phyloP scores from a whole-genome alignment of 192 early-diverging fungal genomes.

The Coemansia guatemalensis region DNA sequence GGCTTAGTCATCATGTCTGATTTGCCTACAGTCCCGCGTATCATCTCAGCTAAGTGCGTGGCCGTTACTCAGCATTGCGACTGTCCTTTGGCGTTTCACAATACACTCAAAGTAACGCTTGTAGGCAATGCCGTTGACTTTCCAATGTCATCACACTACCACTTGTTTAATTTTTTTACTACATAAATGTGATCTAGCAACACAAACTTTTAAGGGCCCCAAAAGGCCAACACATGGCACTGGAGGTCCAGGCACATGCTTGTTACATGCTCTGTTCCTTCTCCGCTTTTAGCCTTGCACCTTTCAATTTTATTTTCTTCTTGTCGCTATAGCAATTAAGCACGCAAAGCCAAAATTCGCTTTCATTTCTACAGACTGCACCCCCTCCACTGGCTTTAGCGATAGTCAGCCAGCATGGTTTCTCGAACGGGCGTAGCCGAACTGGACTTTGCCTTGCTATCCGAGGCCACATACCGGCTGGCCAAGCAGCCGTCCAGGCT shows the following conservation, averaged over 20 bases:
- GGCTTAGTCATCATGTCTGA: slow-evolving; percentile 21
- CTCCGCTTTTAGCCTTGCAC: not conserved
- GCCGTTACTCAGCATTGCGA: too few relatives aligned
- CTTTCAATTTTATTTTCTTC: slow-evolving; percentile 1
- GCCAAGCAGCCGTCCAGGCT: slow-evolving; percentile 25
- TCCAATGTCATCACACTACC: too few relatives aligned
- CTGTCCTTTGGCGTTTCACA: too few relatives aligned
- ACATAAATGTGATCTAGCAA: too few relatives aligned
- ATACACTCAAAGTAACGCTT: too few relatives aligned
- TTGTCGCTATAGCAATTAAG: not conserved
- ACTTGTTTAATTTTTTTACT: too few relatives aligned
- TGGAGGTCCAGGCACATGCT: too few relatives aligned
- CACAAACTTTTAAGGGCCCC: too few relatives aligned
- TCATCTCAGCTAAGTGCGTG: too few relatives aligned
- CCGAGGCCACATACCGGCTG: slow-evolving; percentile 30
- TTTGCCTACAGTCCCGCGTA: not conserved
- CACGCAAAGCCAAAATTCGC: too few relatives aligned
- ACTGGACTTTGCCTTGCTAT: slow-evolving; percentile 34
- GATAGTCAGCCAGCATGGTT: slow-evolving; percentile 16
- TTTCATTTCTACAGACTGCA: not conserved
- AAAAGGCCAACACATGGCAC: too few relatives aligned
- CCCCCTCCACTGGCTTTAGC: not conserved
- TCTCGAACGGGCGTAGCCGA: slow-evolving; percentile 22
- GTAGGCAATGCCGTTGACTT: too few relatives aligned
- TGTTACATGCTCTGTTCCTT: not conserved